These are phyloP conservation scores for Amphibolis antarctica DNA, from an alignment of 106 monocot species.

Conservation along the genomic window DNA sequence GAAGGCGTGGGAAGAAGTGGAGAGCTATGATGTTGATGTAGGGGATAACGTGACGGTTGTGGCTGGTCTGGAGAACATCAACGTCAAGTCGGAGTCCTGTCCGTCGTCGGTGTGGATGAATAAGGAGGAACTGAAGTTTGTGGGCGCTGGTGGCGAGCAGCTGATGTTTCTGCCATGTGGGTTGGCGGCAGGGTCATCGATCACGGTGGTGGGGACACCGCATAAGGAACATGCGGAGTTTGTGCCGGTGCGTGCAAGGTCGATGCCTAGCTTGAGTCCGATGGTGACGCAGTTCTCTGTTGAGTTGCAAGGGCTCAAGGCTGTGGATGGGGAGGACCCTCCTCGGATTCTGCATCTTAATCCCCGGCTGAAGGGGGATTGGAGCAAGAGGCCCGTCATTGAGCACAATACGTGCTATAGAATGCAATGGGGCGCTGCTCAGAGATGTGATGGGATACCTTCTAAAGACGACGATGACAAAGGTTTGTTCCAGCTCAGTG, in stretches of 20 bases:
- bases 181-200: constrained; percentile 48
- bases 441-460: constrained; percentile 52
- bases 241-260: constrained; percentile 36
- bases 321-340: constrained; percentile 73
- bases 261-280: constrained; percentile 33
- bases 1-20: constrained; percentile 68
- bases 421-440: constrained; percentile 81
- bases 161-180: constrained; percentile 73
- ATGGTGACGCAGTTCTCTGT: constrained; percentile 75
- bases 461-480: constrained; percentile 46
- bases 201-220: constrained; percentile 80
- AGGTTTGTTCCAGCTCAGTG: constrained; percentile 9
- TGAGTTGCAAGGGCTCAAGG: constrained; percentile 78
- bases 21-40: constrained; percentile 10
- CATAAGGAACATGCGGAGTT: constrained; percentile 39
- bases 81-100: constrained; percentile 37
- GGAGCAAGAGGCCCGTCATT: constrained; percentile 61
- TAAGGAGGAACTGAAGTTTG: constrained; percentile 8
- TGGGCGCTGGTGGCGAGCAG: constrained; percentile 5
- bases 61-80: constrained; percentile 6
- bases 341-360: constrained; percentile 80
- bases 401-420: constrained; percentile 84
- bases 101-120: constrained; percentile 37
- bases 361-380: constrained; percentile 72
- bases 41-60: constrained; percentile 1